Conservation (phyloP, 2,329 filamentous ascomycete genomes). For the Beauveria brongniartii region DNA sequence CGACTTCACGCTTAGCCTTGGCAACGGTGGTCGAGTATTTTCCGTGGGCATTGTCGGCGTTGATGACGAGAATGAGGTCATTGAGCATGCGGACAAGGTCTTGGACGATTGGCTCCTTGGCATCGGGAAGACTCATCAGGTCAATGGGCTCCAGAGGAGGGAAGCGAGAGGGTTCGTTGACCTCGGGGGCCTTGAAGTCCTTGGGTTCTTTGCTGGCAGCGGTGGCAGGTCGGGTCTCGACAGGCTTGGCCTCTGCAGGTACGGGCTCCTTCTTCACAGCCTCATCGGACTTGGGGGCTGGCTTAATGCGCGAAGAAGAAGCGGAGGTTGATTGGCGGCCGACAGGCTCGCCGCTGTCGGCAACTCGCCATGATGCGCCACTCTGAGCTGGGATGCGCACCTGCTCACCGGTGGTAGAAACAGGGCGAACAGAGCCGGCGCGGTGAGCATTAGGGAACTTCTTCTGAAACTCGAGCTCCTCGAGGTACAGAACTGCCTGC, state of each 20-base stretch:
- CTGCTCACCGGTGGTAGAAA: conserved; percentile 44
- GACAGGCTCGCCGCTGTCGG: conserved; percentile 48
- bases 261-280: conserved; percentile 21
- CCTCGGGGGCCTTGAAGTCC: conserved; percentile 48
- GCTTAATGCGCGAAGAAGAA: conserved; percentile 24
- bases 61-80: conserved; percentile 88
- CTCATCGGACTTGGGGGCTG: conserved; percentile 21
- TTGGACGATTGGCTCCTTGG: conserved; percentile 80
- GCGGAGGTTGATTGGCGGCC: conserved; percentile 56
- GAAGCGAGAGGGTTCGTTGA: conserved; percentile 57
- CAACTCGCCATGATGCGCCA: conserved; percentile 73
- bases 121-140: conserved; percentile 64
- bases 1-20: conserved; percentile 79
- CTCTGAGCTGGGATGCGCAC: conserved; percentile 80
- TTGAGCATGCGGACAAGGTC: conserved; percentile 94
- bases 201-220: conserved; percentile 21
- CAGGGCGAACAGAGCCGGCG: conserved; percentile 32
- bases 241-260: conserved; percentile 23
- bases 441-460: conserved; percentile 55
- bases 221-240: conserved; percentile 11
- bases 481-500: conserved; percentile 87
- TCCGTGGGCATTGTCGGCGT: conserved; percentile 70
- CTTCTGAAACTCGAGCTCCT: conserved; percentile 88
- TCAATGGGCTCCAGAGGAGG: conserved; percentile 66
- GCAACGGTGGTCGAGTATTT: conserved; percentile 72